Conservation (phyloP, 306 rosid species). For the Astragalus glycyphyllos region DNA sequence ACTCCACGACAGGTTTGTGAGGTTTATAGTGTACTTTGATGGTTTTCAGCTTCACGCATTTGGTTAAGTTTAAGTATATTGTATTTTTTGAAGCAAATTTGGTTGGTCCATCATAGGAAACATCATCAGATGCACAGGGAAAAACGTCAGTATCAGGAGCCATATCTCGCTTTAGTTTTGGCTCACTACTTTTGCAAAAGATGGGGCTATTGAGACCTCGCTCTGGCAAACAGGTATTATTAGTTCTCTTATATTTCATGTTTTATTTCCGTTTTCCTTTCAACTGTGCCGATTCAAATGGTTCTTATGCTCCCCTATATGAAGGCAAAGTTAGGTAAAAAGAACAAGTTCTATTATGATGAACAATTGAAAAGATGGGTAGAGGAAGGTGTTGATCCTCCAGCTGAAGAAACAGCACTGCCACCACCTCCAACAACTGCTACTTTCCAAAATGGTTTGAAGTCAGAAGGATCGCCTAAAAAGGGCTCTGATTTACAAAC, state of each 20-base stretch:
- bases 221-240: slow-evolving; percentile 73
- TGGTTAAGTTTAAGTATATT: slow-evolving; percentile 15
- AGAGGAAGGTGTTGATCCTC: slow-evolving; percentile 81
- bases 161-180: slow-evolving; percentile 79
- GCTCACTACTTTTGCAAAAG: slow-evolving; percentile 78
- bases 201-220: slow-evolving; percentile 82
- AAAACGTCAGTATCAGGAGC: slow-evolving; percentile 62
- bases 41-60: slow-evolving; percentile 11
- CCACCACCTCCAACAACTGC: slow-evolving; percentile 82
- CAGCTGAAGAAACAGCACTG: slow-evolving; percentile 73
- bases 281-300: slow-evolving; percentile 27
- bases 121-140: slow-evolving; percentile 58
- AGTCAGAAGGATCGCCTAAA: slow-evolving; percentile 57
- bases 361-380: slow-evolving; percentile 94
- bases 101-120: slow-evolving; percentile 54
- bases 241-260: slow-evolving; percentile 15
- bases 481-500: slow-evolving; percentile 49
- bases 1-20: slow-evolving; percentile 76
- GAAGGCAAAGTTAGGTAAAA: slow-evolving; percentile 93
- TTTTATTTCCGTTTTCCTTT: neutral
- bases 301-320: slow-evolving; percentile 33
- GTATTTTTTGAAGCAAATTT: slow-evolving; percentile 36
- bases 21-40: slow-evolving; percentile 17
- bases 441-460: slow-evolving; percentile 73
- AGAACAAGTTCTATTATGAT: slow-evolving; percentile 87